These are phyloP conservation scores for Allantophomopsis cytisporea DNA, from an alignment of 2,329 filamentous ascomycete species.

Conservation along the genomic window DNA sequence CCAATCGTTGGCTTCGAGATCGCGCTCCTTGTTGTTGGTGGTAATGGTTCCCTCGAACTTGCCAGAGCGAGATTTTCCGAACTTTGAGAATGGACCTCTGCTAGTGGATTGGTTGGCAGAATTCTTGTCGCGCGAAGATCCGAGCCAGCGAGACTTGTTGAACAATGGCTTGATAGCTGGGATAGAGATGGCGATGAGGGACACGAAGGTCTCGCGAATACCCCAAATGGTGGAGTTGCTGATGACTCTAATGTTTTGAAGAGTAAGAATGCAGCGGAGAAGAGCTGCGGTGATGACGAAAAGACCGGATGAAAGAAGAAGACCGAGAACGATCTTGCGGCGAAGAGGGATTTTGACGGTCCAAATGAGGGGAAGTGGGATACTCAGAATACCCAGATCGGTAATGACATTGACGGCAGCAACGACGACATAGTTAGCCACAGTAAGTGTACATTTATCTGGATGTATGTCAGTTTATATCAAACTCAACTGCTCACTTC, in stretches of 20 bases:
- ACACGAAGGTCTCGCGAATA: constrained; percentile 28
- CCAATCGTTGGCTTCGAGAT: too few species aligned
- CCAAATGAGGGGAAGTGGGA: constrained; percentile 26
- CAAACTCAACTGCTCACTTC: constrained; percentile 18
- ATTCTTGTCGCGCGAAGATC: constrained; percentile 5
- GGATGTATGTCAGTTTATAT: constrained; percentile 21
- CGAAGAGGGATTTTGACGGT: constrained; percentile 14
- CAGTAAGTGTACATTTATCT: constrained; percentile 21
- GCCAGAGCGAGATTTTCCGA: too few species aligned
- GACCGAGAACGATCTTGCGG: constrained; percentile 23
- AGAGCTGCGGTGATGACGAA: constrained; percentile 28
- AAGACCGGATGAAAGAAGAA: constrained; percentile 27
- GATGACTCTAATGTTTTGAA: constrained; percentile 21
- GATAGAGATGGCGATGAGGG: constrained; percentile 27
- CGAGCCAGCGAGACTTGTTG: constrained; percentile 19
- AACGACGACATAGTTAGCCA: constrained; percentile 23
- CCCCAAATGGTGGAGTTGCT: constrained; percentile 25
- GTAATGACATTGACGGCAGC: constrained; percentile 26
- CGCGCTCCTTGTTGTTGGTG: too few species aligned
- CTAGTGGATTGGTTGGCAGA: too few species aligned
- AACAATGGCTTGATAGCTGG: constrained; percentile 26
- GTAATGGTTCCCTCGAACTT: too few species aligned
- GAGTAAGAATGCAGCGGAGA: constrained; percentile 24
- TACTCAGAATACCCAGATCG: constrained; percentile 23
- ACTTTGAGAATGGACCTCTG: too few species aligned